Percentiles rank a stretch among this genome's conserved stretches.
phyloP scores from a whole-genome alignment of 179 eudicot genomes.

The Actinidia chinensis region DNA sequence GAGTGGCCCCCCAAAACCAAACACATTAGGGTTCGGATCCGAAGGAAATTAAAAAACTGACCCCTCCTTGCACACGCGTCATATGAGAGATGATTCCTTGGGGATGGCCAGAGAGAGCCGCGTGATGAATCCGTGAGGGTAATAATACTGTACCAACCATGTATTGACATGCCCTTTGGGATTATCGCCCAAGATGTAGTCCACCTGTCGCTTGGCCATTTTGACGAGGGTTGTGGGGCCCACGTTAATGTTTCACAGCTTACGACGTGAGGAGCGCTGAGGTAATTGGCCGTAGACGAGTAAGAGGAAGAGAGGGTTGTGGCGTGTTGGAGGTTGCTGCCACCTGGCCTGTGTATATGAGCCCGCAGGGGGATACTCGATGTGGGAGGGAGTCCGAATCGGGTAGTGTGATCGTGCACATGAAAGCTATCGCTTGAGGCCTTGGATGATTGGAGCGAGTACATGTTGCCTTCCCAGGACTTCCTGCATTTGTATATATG shows the following conservation, averaged over 20 bases:
- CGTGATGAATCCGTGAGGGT: slow-evolving; percentile 87
- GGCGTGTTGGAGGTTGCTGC: slow-evolving; percentile 84
- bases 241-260: slow-evolving; percentile 54
- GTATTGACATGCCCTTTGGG: slow-evolving; percentile 85
- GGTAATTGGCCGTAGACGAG: slow-evolving; percentile 70
- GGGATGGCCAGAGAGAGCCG: slow-evolving; percentile 74
- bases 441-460: slow-evolving; percentile 69
- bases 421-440: slow-evolving; percentile 84
- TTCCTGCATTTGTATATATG: too few species aligned
- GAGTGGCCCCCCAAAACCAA: slow-evolving; percentile 71
- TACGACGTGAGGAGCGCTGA: slow-evolving; percentile 44
- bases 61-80: slow-evolving; percentile 79
- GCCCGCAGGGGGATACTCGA: slow-evolving; percentile 81
- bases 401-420: slow-evolving; percentile 82
- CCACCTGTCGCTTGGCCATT: slow-evolving; percentile 74
- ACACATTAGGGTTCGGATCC: slow-evolving; percentile 66
- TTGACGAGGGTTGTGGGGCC: slow-evolving; percentile 48
- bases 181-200: slow-evolving; percentile 85
- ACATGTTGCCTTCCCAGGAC: slow-evolving; percentile 57
- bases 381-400: slow-evolving; percentile 66
- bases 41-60: slow-evolving; percentile 54
- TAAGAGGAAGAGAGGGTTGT: slow-evolving; percentile 77
- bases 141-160: slow-evolving; percentile 82
- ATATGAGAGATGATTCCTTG: slow-evolving; percentile 51
- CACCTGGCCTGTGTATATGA: slow-evolving; percentile 81